Evolutionary conservation across 1,284 basidiomycete genomes (phyloP).

Genomic region (Malassezia dermatis): DNA sequence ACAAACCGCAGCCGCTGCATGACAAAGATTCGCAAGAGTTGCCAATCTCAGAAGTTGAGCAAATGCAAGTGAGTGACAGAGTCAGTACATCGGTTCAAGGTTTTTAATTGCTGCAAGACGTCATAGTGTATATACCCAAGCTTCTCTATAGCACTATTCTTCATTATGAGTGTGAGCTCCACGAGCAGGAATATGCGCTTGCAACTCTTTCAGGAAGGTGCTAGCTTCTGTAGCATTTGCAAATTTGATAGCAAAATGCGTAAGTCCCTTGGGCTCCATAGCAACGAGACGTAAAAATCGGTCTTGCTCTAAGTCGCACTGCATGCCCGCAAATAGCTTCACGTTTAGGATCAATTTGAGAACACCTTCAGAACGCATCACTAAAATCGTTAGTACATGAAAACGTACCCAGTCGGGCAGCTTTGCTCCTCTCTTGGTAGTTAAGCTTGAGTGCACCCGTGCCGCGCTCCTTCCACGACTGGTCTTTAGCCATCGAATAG

Average conservation of each 20-base stretch:
- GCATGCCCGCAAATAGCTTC: conserved; percentile 75
- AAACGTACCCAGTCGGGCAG: conserved; percentile 61
- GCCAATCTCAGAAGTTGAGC: neutral
- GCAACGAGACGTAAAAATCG: conserved; percentile 41
- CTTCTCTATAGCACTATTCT: neutral
- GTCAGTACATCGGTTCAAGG: neutral
- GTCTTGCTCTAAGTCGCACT: conserved; percentile 62
- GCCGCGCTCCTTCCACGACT: conserved; percentile 77
- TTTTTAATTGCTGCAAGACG: neutral
- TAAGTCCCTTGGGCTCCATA: conserved; percentile 33
- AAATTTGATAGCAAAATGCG: conserved; percentile 41
- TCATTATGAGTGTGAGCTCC: neutral
- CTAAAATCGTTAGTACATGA: conserved; percentile 50
- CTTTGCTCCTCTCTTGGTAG: conserved; percentile 58
- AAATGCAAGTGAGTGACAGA: neutral
- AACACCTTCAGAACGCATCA: conserved; percentile 91
- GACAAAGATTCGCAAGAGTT: neutral
- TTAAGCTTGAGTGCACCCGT: conserved; percentile 73
- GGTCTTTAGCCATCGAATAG: conserved; percentile 57
- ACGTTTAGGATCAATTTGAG: conserved; percentile 74
- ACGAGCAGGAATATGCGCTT: conserved; percentile 5
- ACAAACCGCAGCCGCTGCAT: neutral
- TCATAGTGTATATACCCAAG: neutral
- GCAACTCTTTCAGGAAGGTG: neutral
- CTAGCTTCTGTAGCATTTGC: conserved; percentile 8